These are phyloP conservation scores for Pascua guehoae DNA, from an alignment of 1,284 basidiomycete genomes.

Conservation along the genomic window DNA sequence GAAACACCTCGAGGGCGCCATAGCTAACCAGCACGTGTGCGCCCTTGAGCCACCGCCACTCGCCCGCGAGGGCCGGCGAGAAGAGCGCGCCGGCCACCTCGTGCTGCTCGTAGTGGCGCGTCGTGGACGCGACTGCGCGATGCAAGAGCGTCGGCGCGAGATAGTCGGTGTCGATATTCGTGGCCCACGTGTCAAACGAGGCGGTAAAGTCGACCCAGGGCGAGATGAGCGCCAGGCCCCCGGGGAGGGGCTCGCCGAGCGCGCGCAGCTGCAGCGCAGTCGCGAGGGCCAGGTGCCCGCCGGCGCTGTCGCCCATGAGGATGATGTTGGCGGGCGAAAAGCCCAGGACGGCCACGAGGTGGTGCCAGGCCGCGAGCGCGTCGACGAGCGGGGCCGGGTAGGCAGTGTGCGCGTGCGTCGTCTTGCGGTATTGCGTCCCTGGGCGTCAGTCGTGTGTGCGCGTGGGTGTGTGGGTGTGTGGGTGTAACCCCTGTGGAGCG, in stretches of 20 bases:
- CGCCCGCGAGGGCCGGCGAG: slow-evolving; percentile 22
- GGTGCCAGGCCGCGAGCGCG: slow-evolving; percentile 16
- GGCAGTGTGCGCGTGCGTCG: background rate
- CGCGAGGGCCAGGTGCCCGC: slow-evolving; percentile 15
- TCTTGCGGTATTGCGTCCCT: slow-evolving; percentile 16
- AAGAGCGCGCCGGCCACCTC: slow-evolving; percentile 12
- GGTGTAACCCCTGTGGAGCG: too few species aligned
- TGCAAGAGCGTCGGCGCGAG: slow-evolving; percentile 8
- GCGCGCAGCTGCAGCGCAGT: slow-evolving; percentile 9
- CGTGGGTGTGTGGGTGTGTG: too few species aligned
- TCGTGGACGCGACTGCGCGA: slow-evolving; percentile 13
- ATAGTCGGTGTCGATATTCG: slow-evolving; percentile 6
- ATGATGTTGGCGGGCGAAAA: slow-evolving; percentile 11
- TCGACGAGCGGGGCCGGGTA: slow-evolving; percentile 21
- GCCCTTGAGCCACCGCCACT: slow-evolving; percentile 20
- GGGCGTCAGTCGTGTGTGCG: too few species aligned
- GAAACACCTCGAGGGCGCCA: slow-evolving; percentile 35
- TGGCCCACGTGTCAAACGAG: slow-evolving; percentile 16
- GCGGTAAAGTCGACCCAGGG: slow-evolving; percentile 57
- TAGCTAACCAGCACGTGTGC: slow-evolving; percentile 32
- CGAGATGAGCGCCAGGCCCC: slow-evolving; percentile 57
- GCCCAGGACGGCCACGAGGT: slow-evolving; percentile 8
- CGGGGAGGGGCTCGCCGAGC: slow-evolving; percentile 46
- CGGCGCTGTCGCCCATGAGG: slow-evolving; percentile 17
- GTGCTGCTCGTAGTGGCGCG: slow-evolving; percentile 15